Evolutionary conservation across 345 rosid species (phyloP).

Genomic region (Litchi chinensis): DNA sequence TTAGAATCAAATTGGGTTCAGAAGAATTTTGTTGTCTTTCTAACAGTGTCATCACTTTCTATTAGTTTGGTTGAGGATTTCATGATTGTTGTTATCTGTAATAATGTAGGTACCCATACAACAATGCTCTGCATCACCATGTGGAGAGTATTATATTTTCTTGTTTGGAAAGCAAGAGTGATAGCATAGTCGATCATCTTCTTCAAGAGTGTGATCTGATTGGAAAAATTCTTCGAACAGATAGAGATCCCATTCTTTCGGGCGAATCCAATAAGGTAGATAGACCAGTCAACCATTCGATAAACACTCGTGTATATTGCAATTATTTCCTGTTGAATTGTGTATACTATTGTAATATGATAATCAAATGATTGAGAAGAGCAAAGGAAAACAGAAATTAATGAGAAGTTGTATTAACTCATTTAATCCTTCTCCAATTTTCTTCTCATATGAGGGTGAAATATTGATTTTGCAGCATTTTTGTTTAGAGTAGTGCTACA

Average conservation of each 20-base stretch:
- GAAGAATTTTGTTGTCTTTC: constrained; percentile 9
- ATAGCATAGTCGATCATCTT: constrained; percentile 64
- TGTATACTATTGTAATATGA: background rate
- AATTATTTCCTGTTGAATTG: background rate
- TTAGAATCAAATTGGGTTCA: background rate
- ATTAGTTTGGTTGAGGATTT: constrained; percentile 16
- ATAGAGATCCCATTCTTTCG: constrained; percentile 63
- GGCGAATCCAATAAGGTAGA: constrained; percentile 42
- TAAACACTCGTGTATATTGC: background rate
- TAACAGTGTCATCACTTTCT: constrained; percentile 10
- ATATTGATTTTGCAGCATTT: background rate
- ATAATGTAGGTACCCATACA: constrained; percentile 85
- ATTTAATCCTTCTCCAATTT: background rate
- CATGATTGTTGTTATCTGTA: constrained; percentile 19
- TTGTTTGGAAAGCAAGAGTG: constrained; percentile 80
- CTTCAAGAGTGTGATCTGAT: constrained; percentile 81
- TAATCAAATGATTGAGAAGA: constrained; percentile 2
- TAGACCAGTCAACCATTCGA: constrained; percentile 4
- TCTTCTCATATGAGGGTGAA: background rate
- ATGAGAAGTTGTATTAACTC: background rate
- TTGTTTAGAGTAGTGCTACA: background rate
- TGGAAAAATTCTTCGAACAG: constrained; percentile 72
- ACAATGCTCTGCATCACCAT: constrained; percentile 95
- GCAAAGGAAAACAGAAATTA: background rate
- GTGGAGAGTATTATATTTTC: constrained; percentile 85